Base-by-base conservation (phyloP, 306 rosid species). In the Alnus rubra region DNA sequence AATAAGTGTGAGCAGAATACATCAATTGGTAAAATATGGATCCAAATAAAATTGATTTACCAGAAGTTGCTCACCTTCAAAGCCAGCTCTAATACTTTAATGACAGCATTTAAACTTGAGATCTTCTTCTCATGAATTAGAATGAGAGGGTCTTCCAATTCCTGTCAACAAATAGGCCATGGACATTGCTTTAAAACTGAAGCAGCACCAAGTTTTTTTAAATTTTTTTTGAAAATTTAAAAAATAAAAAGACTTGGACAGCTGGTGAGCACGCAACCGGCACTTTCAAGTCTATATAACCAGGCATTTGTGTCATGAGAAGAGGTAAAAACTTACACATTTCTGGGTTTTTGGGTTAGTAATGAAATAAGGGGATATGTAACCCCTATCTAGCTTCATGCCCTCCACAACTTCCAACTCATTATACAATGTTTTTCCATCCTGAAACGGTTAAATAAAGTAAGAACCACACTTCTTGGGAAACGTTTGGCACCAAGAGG, bases 331-430 rank as follows among this genome's bases (percentile, higher is more conserved):
- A 14, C 98, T 82, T 90, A 95, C 98, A 79, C 98, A 95, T 91
- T 91, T 95, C 86, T 95, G 98, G 68, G 85, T 92, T 88, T 95
- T 95, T 80, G 84, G 92, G 88, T 95, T 92, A 33, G 98, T 95
- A 47, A 92, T 89, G 82, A 95, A 95, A 75, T 91, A 91, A 23
- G 98, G 98, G 64, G 98, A 95, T 71, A 95, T 95, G 65, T 91
- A 95, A 72, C 99, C 99, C 81, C 99, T 84, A 81, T 95, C 99
- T 48, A 95, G 92, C 89, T 93, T 95, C 99, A 95, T 95, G 58
- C 99, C 99, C 87, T 95, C 99, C 44, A 94, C 97, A 77, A 94
- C 97, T 84, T 94, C 98, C 95, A 94, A 87, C 86, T 92, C 98
- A 59, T 92, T 94, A 73, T 86, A 69, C 86, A 92, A 79, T 55